Evolutionary conservation across 2,329 filamentous ascomycete species (phyloP), one percentile per base, ranked within the genome.

Genomic region (Aspergillus cejpii): DNA sequence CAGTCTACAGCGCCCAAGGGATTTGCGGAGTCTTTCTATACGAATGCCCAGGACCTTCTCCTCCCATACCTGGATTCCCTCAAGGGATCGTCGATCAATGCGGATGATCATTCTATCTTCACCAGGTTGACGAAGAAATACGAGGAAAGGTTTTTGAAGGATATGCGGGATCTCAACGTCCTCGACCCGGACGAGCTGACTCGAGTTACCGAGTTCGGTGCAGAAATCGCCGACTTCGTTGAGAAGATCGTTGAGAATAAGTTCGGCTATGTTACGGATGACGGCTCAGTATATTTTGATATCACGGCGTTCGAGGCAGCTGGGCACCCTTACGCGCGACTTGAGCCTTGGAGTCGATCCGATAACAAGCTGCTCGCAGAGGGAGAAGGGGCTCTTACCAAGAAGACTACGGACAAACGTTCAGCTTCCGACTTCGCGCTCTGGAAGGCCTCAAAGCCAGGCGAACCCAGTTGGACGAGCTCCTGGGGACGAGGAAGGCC

Each of bases 271-370:
- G 72, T 69, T 26, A 79, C 78, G 0, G 66, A 73, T 0, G 85
- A 92, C 55, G 90, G 89, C 0, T 94, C 87, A 0, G 88, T 97
- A 0, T 96, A 96, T 67, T 97, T 96, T 52, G 91, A 96, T 58
- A 96, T 94, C 52, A 74, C 76, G 3, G 80, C 86, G 0, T 97
- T 95, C 59, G 89, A 96, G 63, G 80, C 81, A 54, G 81, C 80
- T 0, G 89, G 90, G 0, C 89, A 95, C 63, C 79, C 81, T 2
- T 97, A 97, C 62, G 87, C 90, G 3, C 78, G 88, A 42, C 72
- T 97, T 20, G 83, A 90, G 45, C 91, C 91, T 0, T 88, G 89
- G 72, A 92, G 85, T 64, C 78, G 84, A 44, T 88, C 87, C 49
- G 85, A 97, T 68, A 84, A 88, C 62, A 82, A 83, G 3, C 72